phyloP scores from a whole-genome alignment of 106 monocot species.

The Acorus gramineus region DNA sequence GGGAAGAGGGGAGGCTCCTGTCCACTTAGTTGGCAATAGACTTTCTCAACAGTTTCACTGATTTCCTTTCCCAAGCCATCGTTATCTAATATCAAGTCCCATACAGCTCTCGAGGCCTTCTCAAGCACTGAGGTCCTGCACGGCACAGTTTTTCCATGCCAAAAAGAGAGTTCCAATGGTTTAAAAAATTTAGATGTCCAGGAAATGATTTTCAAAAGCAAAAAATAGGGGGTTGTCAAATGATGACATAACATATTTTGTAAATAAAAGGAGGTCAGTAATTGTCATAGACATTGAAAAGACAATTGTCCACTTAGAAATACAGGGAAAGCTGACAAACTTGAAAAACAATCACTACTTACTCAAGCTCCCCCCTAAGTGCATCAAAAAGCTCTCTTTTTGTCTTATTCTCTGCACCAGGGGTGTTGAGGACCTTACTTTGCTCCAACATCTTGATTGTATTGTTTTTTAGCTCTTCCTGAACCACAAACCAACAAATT shows the following conservation, averaged over 20 bases:
- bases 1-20: slow-evolving; percentile 18
- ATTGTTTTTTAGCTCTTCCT: slow-evolving; percentile 93
- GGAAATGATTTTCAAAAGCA: too few relatives aligned
- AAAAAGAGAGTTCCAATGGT: too few relatives aligned
- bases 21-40: slow-evolving; percentile 53
- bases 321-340: too few relatives aligned
- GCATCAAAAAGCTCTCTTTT: slow-evolving; percentile 92
- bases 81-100: slow-evolving; percentile 77
- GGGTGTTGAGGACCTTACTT: slow-evolving; percentile 89
- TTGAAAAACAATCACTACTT: slow-evolving; percentile 9
- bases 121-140: slow-evolving; percentile 87
- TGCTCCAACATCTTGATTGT: slow-evolving; percentile 96
- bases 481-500: neutral
- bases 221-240: too few relatives aligned
- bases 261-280: too few relatives aligned
- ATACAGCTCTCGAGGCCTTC: slow-evolving; percentile 90
- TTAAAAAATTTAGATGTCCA: too few relatives aligned
- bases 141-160: neutral
- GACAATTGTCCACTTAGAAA: too few relatives aligned
- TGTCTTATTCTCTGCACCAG: slow-evolving; percentile 93
- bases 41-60: slow-evolving; percentile 74
- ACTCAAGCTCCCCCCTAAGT: slow-evolving; percentile 86
- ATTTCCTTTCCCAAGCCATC: slow-evolving; percentile 77
- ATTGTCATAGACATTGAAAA: too few relatives aligned
- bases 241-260: too few relatives aligned